Base-by-base conservation (phyloP, 805 yeast species). In the Candida corydali region DNA sequence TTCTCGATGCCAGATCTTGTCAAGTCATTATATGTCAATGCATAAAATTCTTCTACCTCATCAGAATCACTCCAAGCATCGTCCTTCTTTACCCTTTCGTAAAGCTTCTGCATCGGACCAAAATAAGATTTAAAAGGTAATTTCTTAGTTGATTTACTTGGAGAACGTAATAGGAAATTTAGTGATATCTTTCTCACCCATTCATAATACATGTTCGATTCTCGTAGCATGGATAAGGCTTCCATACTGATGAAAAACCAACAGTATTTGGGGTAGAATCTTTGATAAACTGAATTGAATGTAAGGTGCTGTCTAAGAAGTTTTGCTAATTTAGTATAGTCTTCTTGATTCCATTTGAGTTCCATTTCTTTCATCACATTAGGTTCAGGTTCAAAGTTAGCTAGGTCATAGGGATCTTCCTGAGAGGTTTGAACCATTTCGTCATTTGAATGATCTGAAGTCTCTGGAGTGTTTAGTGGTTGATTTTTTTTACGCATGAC, bases 361-460 rank as follows among this genome's bases (percentile, higher is more conserved):
- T 32, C 22, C 34, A 32, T 32, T 11, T 32, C 28, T 17, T 23
- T 32, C 16, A 24, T 8, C 5, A 16, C 15, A 11, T 23, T 20
- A 4, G 27, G 22, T 7, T 24, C 34, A 15, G 3, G 9, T 15
- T 16, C 14, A 12, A 10, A 10, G 4, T 14, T 17, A 7, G 23
- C 7, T 20, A 7, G 23, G 27, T 23, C 16, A 3, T 19, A 9
- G 7, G 4, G 5, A 23, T 16, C 8, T 24, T 32, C 12, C n/a
- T n/a, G n/a, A n/a, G n/a, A n/a, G 10, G n/a, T 12, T 11, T 34
- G 10, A 15, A 22, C 17, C 8, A 17, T 17, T 34, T 38, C 41
- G 12, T 38, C 41, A 19, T 24, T 17, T n/a, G 41, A 38, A 26
- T 22, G 29, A 18, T 38, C 44, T 29, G 36, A 39, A 19, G 24